phyloP scores from a whole-genome alignment of 192 early-diverging fungal genomes.

The Backusella psychrophila region DNA sequence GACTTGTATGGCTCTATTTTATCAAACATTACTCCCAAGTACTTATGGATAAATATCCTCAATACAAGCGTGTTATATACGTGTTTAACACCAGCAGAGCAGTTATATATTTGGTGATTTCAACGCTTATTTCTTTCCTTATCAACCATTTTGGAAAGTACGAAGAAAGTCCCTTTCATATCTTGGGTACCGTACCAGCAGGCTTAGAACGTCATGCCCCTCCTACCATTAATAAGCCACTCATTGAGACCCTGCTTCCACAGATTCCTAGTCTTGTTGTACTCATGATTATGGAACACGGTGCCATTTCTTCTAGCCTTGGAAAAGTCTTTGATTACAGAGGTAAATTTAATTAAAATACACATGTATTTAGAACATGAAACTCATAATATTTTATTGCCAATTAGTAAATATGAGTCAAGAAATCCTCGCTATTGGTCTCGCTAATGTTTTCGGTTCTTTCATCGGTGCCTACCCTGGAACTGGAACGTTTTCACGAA shows the following conservation, averaged over 20 bases:
- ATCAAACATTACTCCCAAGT: conserved; percentile 35
- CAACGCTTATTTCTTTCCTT: conserved; percentile 67
- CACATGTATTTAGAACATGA: background rate
- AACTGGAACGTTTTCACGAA: conserved; percentile 93
- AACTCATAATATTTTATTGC: background rate
- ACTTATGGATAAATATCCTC: conserved; percentile 43
- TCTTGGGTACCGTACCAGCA: conserved; percentile 71
- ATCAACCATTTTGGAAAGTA: conserved; percentile 42
- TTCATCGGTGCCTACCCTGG: conserved; percentile 87
- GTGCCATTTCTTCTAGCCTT: conserved; percentile 88
- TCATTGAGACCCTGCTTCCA: conserved; percentile 48
- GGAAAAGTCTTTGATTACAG: conserved; percentile 84
- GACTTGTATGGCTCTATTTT: conserved; percentile 36
- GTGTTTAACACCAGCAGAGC: conserved; percentile 72
- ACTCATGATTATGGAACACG: conserved; percentile 84
- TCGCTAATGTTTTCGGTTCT: conserved; percentile 82
- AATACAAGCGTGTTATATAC: conserved; percentile 47
- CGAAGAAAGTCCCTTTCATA: conserved; percentile 47
- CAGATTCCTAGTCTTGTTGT: conserved; percentile 69
- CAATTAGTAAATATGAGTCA: conserved; percentile 66
- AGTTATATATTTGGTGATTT: conserved; percentile 71
- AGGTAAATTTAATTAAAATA: conserved; percentile 35
- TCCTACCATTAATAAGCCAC: conserved; percentile 46
- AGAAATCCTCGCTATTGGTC: conserved; percentile 86
- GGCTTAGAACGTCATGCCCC: conserved; percentile 65